Conservation (phyloP, 306 rosid species). For the Acacia acuminata region DNA sequence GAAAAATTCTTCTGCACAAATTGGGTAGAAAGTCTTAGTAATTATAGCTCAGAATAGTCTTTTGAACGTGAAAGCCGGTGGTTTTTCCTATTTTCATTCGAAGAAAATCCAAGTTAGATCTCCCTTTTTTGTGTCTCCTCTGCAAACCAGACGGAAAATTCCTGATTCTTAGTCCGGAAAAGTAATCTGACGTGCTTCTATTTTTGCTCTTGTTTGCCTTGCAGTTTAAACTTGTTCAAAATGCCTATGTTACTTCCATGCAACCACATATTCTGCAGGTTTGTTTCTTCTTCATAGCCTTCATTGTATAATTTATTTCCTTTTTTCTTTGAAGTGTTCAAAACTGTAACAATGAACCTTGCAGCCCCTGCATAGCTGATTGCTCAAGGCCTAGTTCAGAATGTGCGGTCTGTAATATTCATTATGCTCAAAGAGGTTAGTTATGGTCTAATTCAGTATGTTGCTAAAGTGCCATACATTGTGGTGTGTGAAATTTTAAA, state of each 20-base stretch:
- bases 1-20: background rate
- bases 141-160: background rate
- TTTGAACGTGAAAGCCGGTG: background rate
- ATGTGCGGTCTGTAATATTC: conserved; percentile 67
- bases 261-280: conserved; percentile 89
- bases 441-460: background rate
- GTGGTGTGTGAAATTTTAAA: background rate
- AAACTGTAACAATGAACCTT: background rate
- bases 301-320: background rate
- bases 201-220: conserved; percentile 26
- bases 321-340: background rate
- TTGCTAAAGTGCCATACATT: background rate
- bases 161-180: background rate
- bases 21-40: background rate
- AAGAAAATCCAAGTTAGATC: background rate
- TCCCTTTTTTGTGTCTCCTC: background rate
- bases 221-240: conserved; percentile 64
- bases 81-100: background rate
- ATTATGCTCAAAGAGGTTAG: conserved; percentile 48
- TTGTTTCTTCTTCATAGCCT: conserved; percentile 21
- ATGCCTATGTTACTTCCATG: conserved; percentile 79
- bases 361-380: conserved; percentile 58
- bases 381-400: conserved; percentile 37
- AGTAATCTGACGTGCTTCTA: background rate
- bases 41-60: background rate